Evolutionary conservation across 2,329 filamentous ascomycete genomes (phyloP).

Genomic region (Epichloe gansuensis): DNA sequence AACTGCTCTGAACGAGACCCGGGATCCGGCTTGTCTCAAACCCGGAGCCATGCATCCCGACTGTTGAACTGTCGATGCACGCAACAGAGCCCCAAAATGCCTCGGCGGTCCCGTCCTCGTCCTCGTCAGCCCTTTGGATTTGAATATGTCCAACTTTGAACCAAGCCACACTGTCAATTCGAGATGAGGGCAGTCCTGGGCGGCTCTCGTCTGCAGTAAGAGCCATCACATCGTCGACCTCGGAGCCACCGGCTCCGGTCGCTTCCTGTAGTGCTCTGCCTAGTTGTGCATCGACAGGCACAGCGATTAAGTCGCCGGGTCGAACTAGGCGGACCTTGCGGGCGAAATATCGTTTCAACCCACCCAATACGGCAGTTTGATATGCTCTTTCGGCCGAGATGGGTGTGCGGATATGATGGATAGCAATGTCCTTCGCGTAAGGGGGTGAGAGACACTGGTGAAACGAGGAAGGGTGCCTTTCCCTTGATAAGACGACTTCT

Average conservation of each 20-base stretch:
- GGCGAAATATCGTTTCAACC: slow-evolving; percentile 81
- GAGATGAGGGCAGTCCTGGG: slow-evolving; percentile 16
- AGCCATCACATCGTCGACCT: slow-evolving; percentile 59
- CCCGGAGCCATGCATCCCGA: slow-evolving; percentile 84
- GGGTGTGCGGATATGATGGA: slow-evolving; percentile 82
- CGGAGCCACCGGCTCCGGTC: slow-evolving; percentile 43
- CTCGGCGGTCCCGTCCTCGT: slow-evolving; percentile 48
- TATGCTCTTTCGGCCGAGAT: slow-evolving; percentile 74
- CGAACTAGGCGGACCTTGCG: slow-evolving; percentile 71
- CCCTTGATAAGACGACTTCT: slow-evolving; percentile 35
- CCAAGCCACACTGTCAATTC: slow-evolving; percentile 64
- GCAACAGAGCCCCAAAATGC: slow-evolving; percentile 78
- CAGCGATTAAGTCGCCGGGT: slow-evolving; percentile 75
- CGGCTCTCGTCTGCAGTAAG: slow-evolving; percentile 31
- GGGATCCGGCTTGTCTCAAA: slow-evolving; percentile 75
- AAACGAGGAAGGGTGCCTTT: slow-evolving; percentile 45
- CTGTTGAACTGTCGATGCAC: slow-evolving; percentile 73
- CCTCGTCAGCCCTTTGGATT: slow-evolving; percentile 38
- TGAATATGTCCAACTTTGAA: slow-evolving; percentile 76
- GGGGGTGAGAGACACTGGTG: slow-evolving; percentile 43
- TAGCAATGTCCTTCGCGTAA: slow-evolving; percentile 63
- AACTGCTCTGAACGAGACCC: slow-evolving; percentile 61
- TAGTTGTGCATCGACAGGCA: slow-evolving; percentile 77
- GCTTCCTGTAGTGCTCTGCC: slow-evolving; percentile 71
- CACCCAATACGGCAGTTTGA: slow-evolving; percentile 76